These are phyloP conservation scores for Chrysanthemum makinoi DNA, from an alignment of 129 eudicot genomes.

Conservation along the genomic window DNA sequence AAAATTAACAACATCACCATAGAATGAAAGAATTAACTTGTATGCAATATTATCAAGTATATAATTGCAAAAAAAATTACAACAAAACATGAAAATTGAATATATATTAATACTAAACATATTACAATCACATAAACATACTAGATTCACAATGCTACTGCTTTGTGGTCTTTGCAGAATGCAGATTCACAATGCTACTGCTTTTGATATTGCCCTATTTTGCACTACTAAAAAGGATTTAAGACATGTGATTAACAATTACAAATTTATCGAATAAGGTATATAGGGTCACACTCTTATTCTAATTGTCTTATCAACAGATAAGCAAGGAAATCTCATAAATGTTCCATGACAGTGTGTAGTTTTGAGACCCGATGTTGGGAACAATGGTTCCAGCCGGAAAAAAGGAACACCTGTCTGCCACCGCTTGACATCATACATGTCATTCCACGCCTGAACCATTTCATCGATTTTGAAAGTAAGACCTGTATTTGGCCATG, in stretches of 20 bases:
- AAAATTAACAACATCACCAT: too few relatives aligned
- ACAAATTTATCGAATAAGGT: background rate
- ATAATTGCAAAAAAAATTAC: too few relatives aligned
- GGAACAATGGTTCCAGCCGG: conserved; percentile 76
- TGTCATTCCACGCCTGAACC: conserved; percentile 96
- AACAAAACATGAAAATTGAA: too few relatives aligned
- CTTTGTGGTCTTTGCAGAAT: background rate
- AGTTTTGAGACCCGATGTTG: conserved; percentile 75
- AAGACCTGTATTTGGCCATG: conserved; percentile 34
- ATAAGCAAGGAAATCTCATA: conserved; percentile 19
- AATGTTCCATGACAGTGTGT: conserved; percentile 59
- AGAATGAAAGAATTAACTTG: too few relatives aligned
- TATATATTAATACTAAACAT: too few relatives aligned
- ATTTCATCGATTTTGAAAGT: conserved; percentile 90
- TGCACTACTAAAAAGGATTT: conserved; percentile 9
- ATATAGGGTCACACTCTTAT: background rate
- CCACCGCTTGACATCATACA: conserved; percentile 97
- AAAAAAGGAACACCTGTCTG: conserved; percentile 76
- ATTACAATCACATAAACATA: too few relatives aligned
- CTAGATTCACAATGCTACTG: too few relatives aligned
- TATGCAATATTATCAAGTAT: too few relatives aligned
- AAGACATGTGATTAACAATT: background rate
- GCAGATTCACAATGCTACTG: background rate
- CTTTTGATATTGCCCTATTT: background rate
- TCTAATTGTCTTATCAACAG: background rate